Evolutionary conservation across 371 early-diverging fungal genomes (phyloP).

Genomic region (Mucor plumbeus): DNA sequence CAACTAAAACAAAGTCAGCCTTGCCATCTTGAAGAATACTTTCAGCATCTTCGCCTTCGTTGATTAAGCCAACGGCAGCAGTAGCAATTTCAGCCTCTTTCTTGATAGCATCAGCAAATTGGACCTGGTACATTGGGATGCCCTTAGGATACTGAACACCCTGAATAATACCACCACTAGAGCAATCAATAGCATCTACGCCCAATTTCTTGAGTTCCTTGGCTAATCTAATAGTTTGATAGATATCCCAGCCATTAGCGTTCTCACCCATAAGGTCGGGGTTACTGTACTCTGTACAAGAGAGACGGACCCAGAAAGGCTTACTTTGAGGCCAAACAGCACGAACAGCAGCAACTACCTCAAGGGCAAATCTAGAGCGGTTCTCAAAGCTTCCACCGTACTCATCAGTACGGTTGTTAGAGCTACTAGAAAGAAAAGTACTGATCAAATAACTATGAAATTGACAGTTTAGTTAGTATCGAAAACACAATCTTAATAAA

Average conservation of each 20-base stretch:
- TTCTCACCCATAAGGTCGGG: constrained; percentile 31
- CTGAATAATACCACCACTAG: constrained; percentile 66
- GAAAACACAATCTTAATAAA: too few relatives aligned
- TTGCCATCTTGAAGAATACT: constrained; percentile 19
- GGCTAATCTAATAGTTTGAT: constrained; percentile 70
- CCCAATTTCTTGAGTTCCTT: constrained; percentile 59
- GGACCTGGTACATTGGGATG: constrained; percentile 74
- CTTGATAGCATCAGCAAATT: constrained; percentile 56
- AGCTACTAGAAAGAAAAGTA: constrained; percentile 81
- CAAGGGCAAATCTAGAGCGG: constrained; percentile 69
- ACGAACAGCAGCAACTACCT: constrained; percentile 66
- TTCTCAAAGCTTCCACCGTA: constrained; percentile 84
- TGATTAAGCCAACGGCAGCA: constrained; percentile 80
- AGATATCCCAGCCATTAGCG: constrained; percentile 59
- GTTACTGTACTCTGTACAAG: constrained; percentile 67
- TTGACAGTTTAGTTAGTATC: too few relatives aligned
- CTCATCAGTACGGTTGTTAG: constrained; percentile 84
- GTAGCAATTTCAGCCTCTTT: constrained; percentile 65
- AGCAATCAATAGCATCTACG: constrained; percentile 78
- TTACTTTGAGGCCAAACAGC: constrained; percentile 75
- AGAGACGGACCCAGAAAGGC: constrained; percentile 83
- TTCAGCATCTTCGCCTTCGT: constrained; percentile 62
- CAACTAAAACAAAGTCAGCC: constrained; percentile 64
- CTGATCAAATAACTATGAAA: constrained; percentile 64
- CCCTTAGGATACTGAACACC: constrained; percentile 55